Evolutionary conservation across 805 yeast genomes (phyloP).

Genomic region (Saccharomyces eubayanus): DNA sequence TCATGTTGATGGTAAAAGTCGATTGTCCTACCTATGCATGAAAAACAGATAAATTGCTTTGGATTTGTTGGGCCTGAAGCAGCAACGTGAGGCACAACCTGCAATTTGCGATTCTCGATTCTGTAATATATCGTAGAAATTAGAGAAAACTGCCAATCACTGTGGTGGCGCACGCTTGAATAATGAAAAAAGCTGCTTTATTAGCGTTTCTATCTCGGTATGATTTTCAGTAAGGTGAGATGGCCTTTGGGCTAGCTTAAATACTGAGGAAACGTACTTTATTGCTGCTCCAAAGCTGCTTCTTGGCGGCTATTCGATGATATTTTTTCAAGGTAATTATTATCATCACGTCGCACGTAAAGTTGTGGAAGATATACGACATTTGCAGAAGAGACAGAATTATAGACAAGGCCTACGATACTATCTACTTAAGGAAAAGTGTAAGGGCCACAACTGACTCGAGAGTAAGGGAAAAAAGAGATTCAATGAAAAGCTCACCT

Average conservation of each 20-base stretch:
- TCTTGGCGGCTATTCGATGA: background rate
- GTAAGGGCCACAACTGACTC: background rate
- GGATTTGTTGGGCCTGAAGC: background rate
- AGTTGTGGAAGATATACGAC: background rate
- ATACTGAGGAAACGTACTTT: background rate
- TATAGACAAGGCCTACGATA: background rate
- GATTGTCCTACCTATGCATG: background rate
- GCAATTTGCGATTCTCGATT: too few relatives aligned
- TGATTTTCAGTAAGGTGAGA: background rate
- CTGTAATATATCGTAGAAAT: background rate
- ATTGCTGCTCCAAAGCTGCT: background rate
- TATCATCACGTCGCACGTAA: background rate
- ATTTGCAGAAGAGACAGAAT: background rate
- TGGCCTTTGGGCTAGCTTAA: background rate
- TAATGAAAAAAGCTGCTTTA: background rate
- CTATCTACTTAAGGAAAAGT: background rate
- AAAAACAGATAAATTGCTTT: background rate
- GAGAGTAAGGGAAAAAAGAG: background rate
- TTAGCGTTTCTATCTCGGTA: background rate
- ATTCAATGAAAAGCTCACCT: conserved; percentile 46
- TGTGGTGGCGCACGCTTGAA: background rate
- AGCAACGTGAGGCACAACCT: background rate
- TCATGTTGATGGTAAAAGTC: background rate
- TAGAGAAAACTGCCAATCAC: too few relatives aligned
- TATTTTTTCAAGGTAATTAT: background rate